A percentile compares a stretch with the other conserved stretches of the same genome.
Conservation (phyloP, 1,284 basidiomycete genomes). For the Cutaneotrichosporon sp. region DNA sequence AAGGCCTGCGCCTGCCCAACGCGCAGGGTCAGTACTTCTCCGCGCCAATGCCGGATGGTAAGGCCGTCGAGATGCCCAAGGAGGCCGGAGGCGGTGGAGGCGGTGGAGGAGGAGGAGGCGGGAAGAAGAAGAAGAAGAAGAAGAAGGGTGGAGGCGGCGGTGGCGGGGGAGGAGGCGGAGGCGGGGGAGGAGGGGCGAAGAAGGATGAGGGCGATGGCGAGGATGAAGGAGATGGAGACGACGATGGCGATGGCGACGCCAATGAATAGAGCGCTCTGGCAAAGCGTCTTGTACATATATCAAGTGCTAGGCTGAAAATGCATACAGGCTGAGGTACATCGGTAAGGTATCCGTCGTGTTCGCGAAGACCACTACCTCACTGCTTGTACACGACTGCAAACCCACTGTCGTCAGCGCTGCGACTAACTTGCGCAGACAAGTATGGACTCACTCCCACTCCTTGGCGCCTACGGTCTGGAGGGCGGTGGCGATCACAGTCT, state of each 20-base stretch:
- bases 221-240: too few relatives aligned
- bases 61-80: constrained; percentile 1
- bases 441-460: constrained; percentile 44
- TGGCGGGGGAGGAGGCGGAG: constrained; percentile 9
- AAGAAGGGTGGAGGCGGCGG: constrained; percentile 12
- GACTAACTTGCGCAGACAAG: too few relatives aligned
- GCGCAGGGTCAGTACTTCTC: constrained; percentile 25
- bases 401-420: constrained; percentile 24
- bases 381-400: constrained; percentile 31
- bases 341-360: too few relatives aligned
- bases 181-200: constrained; percentile 2
- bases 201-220: constrained; percentile 10
- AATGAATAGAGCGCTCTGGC: too few relatives aligned
- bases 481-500: constrained; percentile 34
- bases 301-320: too few relatives aligned
- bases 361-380: too few relatives aligned
- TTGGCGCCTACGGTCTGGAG: constrained; percentile 44
- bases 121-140: constrained; percentile 11
- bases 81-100: not conserved
- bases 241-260: too few relatives aligned
- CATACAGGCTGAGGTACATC: too few relatives aligned
- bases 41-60: constrained; percentile 27
- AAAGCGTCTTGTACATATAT: too few relatives aligned
- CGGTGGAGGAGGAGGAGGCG: constrained; percentile 2
- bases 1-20: constrained; percentile 27